Percentiles rank a stretch among this genome's conserved stretches.
phyloP scores from a whole-genome alignment of 2,329 filamentous ascomycete genomes.

The Clarireedia hainanense region DNA sequence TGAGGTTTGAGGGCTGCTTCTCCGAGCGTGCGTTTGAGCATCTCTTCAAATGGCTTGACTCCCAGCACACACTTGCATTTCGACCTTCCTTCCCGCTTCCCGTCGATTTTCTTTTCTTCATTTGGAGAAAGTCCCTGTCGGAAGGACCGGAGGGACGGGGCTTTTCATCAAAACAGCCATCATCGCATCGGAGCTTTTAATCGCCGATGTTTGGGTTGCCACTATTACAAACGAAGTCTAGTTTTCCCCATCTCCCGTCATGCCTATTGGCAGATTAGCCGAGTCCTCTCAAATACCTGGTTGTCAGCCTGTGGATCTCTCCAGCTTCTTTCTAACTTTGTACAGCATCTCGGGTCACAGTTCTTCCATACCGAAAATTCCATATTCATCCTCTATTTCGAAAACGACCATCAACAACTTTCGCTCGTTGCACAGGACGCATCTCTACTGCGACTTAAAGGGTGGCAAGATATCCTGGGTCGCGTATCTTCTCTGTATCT shows the following conservation, averaged over 20 bases:
- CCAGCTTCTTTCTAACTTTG: conserved; percentile 4
- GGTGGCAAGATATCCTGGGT: conserved; percentile 6
- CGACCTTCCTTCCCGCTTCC: too few relatives aligned
- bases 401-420: background rate
- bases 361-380: conserved; percentile 12
- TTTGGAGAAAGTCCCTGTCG: background rate
- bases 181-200: conserved; percentile 2
- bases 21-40: too few relatives aligned
- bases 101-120: too few relatives aligned
- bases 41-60: too few relatives aligned
- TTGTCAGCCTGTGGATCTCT: background rate
- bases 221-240: background rate
- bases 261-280: background rate
- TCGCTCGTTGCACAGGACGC: conserved; percentile 2
- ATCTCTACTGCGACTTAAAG: conserved; percentile 2
- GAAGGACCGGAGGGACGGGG: background rate
- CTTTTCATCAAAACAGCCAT: background rate
- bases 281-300: background rate
- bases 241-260: background rate
- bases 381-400: background rate
- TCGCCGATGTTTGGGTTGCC: conserved; percentile 2
- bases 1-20: background rate
- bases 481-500: conserved; percentile 11
- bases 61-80: too few relatives aligned
- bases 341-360: conserved; percentile 9